These are phyloP conservation scores for Alloteropsis semialata DNA, from an alignment of 176 grass and related monocot genomes.

Conservation along the genomic window DNA sequence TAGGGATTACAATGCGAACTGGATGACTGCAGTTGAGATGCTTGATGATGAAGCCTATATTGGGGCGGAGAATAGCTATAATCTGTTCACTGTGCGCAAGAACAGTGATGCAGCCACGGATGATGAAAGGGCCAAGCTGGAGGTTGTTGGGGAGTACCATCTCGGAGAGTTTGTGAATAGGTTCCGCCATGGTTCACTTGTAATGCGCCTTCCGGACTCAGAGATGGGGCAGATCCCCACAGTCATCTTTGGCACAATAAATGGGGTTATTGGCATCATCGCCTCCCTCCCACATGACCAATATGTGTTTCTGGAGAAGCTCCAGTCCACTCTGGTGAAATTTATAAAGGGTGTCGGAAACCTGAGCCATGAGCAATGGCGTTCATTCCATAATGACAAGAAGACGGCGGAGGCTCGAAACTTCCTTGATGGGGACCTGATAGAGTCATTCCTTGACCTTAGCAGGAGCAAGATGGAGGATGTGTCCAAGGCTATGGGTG, in stretches of 20 bases:
- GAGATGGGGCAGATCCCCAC: slow-evolving; percentile 72
- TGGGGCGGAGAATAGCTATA: slow-evolving; percentile 87
- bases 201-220: slow-evolving; percentile 74
- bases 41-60: slow-evolving; percentile 88
- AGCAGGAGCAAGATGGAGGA: slow-evolving; percentile 77
- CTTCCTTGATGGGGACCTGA: slow-evolving; percentile 89
- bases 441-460: slow-evolving; percentile 89
- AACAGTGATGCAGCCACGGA: slow-evolving; percentile 97
- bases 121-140: slow-evolving; percentile 75
- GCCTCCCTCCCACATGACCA: slow-evolving; percentile 82
- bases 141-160: slow-evolving; percentile 91
- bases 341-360: slow-evolving; percentile 85
- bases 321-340: slow-evolving; percentile 71
- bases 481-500: slow-evolving; percentile 61
- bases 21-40: slow-evolving; percentile 97
- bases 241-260: slow-evolving; percentile 85
- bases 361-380: slow-evolving; percentile 87
- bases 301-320: slow-evolving; percentile 80
- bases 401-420: slow-evolving; percentile 55
- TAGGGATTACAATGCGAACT: slow-evolving; percentile 88
- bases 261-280: slow-evolving; percentile 83
- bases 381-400: slow-evolving; percentile 84
- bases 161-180: slow-evolving; percentile 88
- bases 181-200: slow-evolving; percentile 78
- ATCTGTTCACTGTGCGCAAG: slow-evolving; percentile 83